Conservation (phyloP, 2,329 filamentous ascomycete genomes). For the Aspergillus flavus region DNA sequence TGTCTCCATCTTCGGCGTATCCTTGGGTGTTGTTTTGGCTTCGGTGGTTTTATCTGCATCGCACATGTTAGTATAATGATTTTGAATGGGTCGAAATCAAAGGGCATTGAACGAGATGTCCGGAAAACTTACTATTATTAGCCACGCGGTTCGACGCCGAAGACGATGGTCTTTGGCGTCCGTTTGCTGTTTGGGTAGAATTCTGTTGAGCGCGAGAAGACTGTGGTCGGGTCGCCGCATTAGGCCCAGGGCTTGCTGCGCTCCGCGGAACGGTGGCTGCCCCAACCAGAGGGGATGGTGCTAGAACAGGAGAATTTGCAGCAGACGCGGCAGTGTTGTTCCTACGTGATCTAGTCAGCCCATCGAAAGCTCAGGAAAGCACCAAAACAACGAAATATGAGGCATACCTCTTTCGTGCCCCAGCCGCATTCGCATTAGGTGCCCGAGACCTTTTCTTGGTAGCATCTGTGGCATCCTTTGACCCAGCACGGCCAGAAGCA, state of each 20-base stretch:
- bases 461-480: slow-evolving; percentile 69
- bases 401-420: slow-evolving; percentile 71
- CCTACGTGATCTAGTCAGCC: slow-evolving; percentile 31
- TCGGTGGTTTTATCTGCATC: slow-evolving; percentile 48
- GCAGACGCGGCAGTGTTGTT: slow-evolving; percentile 52
- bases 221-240: slow-evolving; percentile 60
- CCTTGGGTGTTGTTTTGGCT: slow-evolving; percentile 57
- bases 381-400: not conserved
- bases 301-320: slow-evolving; percentile 68
- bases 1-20: slow-evolving; percentile 36
- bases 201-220: slow-evolving; percentile 76
- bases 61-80: slow-evolving; percentile 24
- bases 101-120: slow-evolving; percentile 29
- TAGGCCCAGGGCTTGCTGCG: slow-evolving; percentile 63
- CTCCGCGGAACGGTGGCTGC: slow-evolving; percentile 64
- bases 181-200: slow-evolving; percentile 63
- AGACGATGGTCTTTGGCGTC: slow-evolving; percentile 60
- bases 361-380: not conserved
- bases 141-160: slow-evolving; percentile 62
- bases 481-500: slow-evolving; percentile 37
- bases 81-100: not conserved
- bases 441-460: slow-evolving; percentile 73
- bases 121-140: slow-evolving; percentile 53
- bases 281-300: slow-evolving; percentile 74
- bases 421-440: slow-evolving; percentile 63